Evolutionary conservation across 1,284 basidiomycete genomes (phyloP).

Genomic region (Pyrrhoderma lamaoense): DNA sequence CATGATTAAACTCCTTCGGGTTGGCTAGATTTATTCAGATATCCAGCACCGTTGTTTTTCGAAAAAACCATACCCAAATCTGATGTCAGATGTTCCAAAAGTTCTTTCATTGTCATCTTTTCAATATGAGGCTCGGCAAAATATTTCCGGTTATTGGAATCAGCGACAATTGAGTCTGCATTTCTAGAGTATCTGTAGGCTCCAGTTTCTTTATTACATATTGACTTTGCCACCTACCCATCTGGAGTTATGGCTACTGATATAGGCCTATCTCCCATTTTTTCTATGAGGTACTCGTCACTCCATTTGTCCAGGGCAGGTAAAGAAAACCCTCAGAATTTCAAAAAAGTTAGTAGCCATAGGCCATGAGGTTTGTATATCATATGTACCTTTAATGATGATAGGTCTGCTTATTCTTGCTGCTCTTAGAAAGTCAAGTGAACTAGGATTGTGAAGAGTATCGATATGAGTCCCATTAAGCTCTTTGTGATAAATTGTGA

Average conservation of each 20-base stretch:
- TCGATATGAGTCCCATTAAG: constrained; percentile 57
- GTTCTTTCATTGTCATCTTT: constrained; percentile 53
- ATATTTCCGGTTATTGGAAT: constrained; percentile 50
- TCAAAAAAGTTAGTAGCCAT: neutral
- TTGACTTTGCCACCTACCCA: constrained; percentile 42
- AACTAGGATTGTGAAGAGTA: constrained; percentile 43
- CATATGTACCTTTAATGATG: constrained; percentile 55
- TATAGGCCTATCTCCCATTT: constrained; percentile 48
- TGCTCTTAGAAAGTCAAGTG: constrained; percentile 68
- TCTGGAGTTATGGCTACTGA: constrained; percentile 80
- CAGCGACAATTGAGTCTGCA: constrained; percentile 68
- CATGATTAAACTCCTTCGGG: too few relatives aligned
- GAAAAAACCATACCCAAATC: too few relatives aligned
- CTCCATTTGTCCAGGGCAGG: constrained; percentile 47
- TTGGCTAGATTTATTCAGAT: too few relatives aligned
- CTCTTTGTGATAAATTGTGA: constrained; percentile 33
- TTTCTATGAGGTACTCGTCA: constrained; percentile 50
- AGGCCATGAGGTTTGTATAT: neutral
- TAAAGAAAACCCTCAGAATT: constrained; percentile 32
- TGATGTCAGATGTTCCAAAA: constrained; percentile 41
- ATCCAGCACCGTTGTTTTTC: too few relatives aligned
- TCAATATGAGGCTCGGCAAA: constrained; percentile 75
- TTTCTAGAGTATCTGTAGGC: constrained; percentile 36
- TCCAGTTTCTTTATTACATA: neutral
- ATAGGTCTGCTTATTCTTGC: constrained; percentile 73